Percentiles rank a stretch among this genome's conserved stretches.
Evolutionary conservation across 2,329 filamentous ascomycete species (phyloP).

Genomic region (Xylaria sp.): DNA sequence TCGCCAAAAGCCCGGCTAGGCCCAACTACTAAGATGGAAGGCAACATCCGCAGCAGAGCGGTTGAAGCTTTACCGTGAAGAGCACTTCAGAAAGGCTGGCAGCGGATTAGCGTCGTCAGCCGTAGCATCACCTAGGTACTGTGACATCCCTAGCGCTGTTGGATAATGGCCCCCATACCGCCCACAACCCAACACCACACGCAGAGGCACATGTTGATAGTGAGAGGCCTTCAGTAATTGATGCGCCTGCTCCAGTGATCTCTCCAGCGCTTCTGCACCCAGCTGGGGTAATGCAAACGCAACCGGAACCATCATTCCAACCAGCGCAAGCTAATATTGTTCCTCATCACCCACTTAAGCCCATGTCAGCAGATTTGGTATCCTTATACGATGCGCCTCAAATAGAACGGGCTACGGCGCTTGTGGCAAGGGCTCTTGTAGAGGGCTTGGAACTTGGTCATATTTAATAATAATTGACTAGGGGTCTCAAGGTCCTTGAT

Average conservation of each 20-base stretch:
- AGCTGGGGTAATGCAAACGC: slow-evolving; percentile 16
- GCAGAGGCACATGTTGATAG: background rate
- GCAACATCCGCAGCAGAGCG: slow-evolving; percentile 32
- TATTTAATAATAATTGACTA: too few relatives aligned
- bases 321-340: background rate
- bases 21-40: slow-evolving; percentile 33
- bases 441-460: too few relatives aligned
- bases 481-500: too few relatives aligned
- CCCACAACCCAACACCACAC: slow-evolving; percentile 14
- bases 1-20: background rate
- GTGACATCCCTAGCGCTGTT: slow-evolving; percentile 8
- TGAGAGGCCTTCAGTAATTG: background rate
- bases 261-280: slow-evolving; percentile 24
- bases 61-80: slow-evolving; percentile 32
- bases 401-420: slow-evolving; percentile 37
- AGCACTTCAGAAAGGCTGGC: slow-evolving; percentile 24
- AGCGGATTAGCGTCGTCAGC: slow-evolving; percentile 7
- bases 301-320: slow-evolving; percentile 13
- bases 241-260: background rate
- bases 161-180: background rate
- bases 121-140: slow-evolving; percentile 3
- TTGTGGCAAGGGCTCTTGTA: too few relatives aligned
- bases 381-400: slow-evolving; percentile 28
- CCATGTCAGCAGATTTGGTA: slow-evolving; percentile 10
- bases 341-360: background rate